Base-by-base conservation (phyloP, 371 early-diverging fungal species). In the Mucor lusitanicus region DNA sequence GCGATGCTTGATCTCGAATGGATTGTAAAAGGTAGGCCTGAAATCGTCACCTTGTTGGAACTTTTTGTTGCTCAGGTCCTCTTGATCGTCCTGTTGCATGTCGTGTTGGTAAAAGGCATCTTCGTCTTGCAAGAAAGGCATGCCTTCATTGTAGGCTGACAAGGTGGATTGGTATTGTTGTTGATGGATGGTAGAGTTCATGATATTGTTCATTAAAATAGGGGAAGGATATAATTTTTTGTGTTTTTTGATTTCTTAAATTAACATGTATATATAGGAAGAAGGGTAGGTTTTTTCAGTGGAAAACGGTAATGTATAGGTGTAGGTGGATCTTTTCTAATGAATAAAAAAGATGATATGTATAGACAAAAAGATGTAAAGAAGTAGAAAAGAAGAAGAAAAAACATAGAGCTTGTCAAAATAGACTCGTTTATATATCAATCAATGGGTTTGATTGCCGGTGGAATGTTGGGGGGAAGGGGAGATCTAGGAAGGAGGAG, bases 1-100 rank as follows among this genome's bases (percentile, higher is more conserved):
- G 28, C 93, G 86, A 66, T 91, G 91, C 68, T 91, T 92, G 65
- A 92, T 87, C 39, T 91, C 90, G 72, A 88, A 89, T 6, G 93
- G 92, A 64, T 92, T 88, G 70, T 92, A 92, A 67, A 90, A 89
- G 11, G 88, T 82, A 9, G 84, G 40, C 40, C 40, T 55, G 56
- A 63, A 54, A 30, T 63, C 56, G 42, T 63, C 64, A 15, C 40
- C 64, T 56, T 54, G 55, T 55, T 56, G 54, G 9, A 44, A 61
- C 6, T 17, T n/a, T 15, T 61, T 46, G 12, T 19, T 56, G 32
- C 8, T 32, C 13, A 15, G 19, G 32, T 33, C 35, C 19, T 33
- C 21, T 58, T 58, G 37, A 21, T 58, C 39, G 12, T 21, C 54
- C 25, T 50, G 35, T 50, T 50, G 9, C 12, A 30, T 15, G 12